Base-by-base conservation (phyloP, 2,329 filamentous ascomycete species). In the Ascochyta fabae region DNA sequence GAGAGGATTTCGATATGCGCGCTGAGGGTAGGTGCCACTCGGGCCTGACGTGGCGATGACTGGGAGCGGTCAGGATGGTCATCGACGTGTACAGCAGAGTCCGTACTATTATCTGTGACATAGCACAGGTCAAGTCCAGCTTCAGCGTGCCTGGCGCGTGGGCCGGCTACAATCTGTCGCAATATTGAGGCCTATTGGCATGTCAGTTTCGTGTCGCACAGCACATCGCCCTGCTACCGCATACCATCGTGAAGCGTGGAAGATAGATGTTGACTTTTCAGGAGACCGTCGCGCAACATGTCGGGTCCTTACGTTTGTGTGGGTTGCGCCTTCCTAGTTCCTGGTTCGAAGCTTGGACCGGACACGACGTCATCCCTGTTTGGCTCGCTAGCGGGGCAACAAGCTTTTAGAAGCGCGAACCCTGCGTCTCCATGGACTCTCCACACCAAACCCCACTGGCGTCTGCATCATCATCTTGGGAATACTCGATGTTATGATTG, bases 81-180 rank as follows among this genome's bases (percentile, higher is more conserved):
- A 2, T 26, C 22, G 7, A 16, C 24, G 12, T 41, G 26, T 27
- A 10, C 24, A 13, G 22, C 34, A 29, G 52, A 16, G 54, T 87
- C 84, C 60, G 43, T 68, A 68, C 88, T 91, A 69, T 90, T 86
- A 68, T 93, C 87, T 0, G 92, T 96, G 33, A 98, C 93, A 77
- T 99, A 99, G 81, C 94, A 98, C 40, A 99, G 84, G 74, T 99
- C 95, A 24, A 99, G 83, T 6, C 90, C 90, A 7, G 94, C 89
- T 79, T 97, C 94, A 27, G 90, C 84, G 73, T 98, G 93, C 67
- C 88, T 86, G 56, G 88, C 83, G 63, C 95, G 87, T 12, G 95
- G 94, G 9, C 93, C 89, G 40, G 95, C 92, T 59, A 98, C 92
- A 61, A 98, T 91, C 74, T 96, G 91, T 67, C 94, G 90, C 64